Evolutionary conservation across 176 grass and related monocot genomes (phyloP), one percentile per base, ranked within the genome.

Genomic region (Musa itinerans): DNA sequence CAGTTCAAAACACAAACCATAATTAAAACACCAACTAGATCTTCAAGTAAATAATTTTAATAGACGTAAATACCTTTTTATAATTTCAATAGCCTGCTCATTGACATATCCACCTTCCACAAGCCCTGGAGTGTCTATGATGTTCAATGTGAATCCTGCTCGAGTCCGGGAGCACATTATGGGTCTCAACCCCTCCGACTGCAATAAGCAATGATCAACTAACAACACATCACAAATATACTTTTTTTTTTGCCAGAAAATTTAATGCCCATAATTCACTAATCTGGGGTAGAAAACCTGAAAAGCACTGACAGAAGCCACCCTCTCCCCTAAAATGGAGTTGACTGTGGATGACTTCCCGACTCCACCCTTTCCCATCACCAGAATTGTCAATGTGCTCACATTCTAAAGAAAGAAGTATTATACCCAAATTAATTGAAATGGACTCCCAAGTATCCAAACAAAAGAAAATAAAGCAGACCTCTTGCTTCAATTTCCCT

Each of bases 301-400:
- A 25, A 80, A 80, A 56, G 68, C 53, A 72, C 55, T 62, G 17
- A 79, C 78, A 62, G 78, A 8, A 12, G 67, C 68, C 11, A 70
- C 65, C 23, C 65, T 20, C 52, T 70, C 77, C 19, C 77, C 77
- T 14, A 79, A 23, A 4, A 79, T 58, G 53, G 77, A 79, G 63
- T 79, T 79, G 17, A 79, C 25, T 7, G 53, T 79, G 24, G 77
- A 80, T 10, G 78, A 80, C 68, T 80, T 71, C 27, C 68, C 67
- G 9, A 80, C 78, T 49, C 78, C 68, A 7, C 78, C 53, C 48
- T 80, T 80, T 26, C 78, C 67, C 67, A 80, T 80, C 78, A 80
- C 26, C 29, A 80, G 78, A 72, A 72, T 80, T 19, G 78, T 72
- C 78, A 72, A 72, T 3, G 68, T 72, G 54, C 56, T 80, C 54